Conservation (phyloP, 2,329 filamentous ascomycete species). For the Alternaria tenuissima region DNA sequence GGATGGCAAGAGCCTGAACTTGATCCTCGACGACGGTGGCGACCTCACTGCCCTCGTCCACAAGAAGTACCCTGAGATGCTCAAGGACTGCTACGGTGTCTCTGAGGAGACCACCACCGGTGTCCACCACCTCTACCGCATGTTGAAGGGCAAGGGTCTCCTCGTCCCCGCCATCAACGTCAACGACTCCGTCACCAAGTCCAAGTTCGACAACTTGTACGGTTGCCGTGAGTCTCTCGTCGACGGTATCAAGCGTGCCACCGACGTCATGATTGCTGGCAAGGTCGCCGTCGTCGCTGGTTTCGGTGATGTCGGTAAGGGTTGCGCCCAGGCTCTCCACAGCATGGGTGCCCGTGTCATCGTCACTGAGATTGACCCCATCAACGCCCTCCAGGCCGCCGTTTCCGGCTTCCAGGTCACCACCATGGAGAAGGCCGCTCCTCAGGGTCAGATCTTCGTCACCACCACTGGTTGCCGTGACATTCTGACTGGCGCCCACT, state of each 20-base stretch:
- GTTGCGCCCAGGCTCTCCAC: constrained; percentile 93
- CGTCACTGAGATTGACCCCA: constrained; percentile 96
- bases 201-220: constrained; percentile 99
- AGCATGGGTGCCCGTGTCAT: constrained; percentile 97
- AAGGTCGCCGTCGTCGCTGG: constrained; percentile 98
- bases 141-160: constrained; percentile 81
- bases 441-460: constrained; percentile 94
- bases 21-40: constrained; percentile 98
- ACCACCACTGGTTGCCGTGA: constrained; percentile 99
- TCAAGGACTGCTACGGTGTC: constrained; percentile 97
- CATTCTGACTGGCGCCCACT: constrained; percentile 91
- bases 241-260: constrained; percentile 99
- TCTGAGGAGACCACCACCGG: constrained; percentile 99
- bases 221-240: constrained; percentile 98
- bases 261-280: constrained; percentile 99
- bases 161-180: constrained; percentile 96
- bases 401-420: constrained; percentile 96
- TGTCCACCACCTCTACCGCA: constrained; percentile 99
- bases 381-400: constrained; percentile 99
- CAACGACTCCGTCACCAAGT: constrained; percentile 99
- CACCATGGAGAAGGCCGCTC: constrained; percentile 96
- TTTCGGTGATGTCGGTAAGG: constrained; percentile 99
- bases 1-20: constrained; percentile 94
- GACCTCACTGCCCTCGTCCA: constrained; percentile 96
- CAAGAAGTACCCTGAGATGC: constrained; percentile 97